phyloP scores from a whole-genome alignment of 2,329 filamentous ascomycete species.

The Elsinoe arachidis region DNA sequence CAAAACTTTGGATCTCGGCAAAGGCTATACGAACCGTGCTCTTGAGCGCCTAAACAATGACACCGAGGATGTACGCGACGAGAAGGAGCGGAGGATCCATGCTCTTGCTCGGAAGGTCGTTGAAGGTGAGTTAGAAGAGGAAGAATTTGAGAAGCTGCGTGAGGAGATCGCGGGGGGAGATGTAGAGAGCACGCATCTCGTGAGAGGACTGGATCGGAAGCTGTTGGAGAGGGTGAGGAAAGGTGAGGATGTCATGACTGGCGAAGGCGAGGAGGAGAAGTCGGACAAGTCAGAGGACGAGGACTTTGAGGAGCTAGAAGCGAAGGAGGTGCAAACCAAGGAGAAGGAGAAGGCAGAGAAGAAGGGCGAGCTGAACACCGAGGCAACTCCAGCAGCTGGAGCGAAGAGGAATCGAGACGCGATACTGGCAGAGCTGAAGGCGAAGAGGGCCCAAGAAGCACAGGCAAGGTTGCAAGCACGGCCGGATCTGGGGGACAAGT shows the following conservation, averaged over 20 bases:
- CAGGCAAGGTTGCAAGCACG: conserved; percentile 36
- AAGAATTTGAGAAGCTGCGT: conserved; percentile 66
- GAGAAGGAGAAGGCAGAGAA: conserved; percentile 50
- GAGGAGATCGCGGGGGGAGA: conserved; percentile 76
- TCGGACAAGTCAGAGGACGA: conserved; percentile 34
- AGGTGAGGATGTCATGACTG: conserved; percentile 50
- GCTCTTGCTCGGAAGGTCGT: conserved; percentile 76
- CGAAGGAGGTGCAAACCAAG: conserved; percentile 62
- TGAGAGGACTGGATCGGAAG: conserved; percentile 86
- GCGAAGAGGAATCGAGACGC: conserved; percentile 49
- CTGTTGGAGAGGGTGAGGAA: conserved; percentile 60
- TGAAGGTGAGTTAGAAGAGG: conserved; percentile 71
- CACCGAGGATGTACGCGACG: conserved; percentile 39
- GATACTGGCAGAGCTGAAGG: conserved; percentile 51
- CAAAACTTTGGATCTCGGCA: conserved; percentile 64
- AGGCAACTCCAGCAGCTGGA: conserved; percentile 28
- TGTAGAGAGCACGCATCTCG: conserved; percentile 68
- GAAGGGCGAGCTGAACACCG: conserved; percentile 29
- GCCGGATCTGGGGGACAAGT: conserved; percentile 45
- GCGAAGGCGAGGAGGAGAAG: conserved; percentile 31
- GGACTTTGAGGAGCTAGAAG: conserved; percentile 45
- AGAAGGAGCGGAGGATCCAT: conserved; percentile 58
- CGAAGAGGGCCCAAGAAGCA: conserved; percentile 40
- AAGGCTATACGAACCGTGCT: conserved; percentile 78
- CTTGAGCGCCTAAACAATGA: conserved; percentile 47